Evolutionary conservation across 1,284 basidiomycete species (phyloP), one percentile per base, ranked within the genome.

Genomic region (Tausonia pullulans): DNA sequence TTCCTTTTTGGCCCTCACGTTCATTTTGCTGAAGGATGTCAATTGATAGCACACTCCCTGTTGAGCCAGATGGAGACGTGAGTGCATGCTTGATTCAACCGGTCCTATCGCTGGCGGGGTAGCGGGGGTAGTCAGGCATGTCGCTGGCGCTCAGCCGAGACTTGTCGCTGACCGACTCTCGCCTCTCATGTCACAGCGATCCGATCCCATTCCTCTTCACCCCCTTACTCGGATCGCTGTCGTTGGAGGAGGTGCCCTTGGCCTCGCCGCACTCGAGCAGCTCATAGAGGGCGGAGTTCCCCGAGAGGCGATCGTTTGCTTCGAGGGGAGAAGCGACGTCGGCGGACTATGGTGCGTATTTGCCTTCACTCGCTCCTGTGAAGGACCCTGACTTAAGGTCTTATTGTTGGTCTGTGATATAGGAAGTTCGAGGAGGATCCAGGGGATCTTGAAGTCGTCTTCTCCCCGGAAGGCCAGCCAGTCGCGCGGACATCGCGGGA

Each of bases 151-250:
- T 27, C 27, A 27, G 27, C 27, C 27, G 27, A 27, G 27, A 27
- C 27, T 27, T 27, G 27, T 27, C 27, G 27, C 27, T 60, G 49
- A 10, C 44, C 50, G 50, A 52, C 39, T 44, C 59, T 4, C 40
- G 51, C 53, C 53, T 65, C 13, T 59, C 63, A 16, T 27, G 27
- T 27, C 27, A 27, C 27, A 27, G 27, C 27, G 27, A 27, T 27
- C 27, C 27, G 27, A 27, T 27, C 27, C 27, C 27, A 27, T 27
- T 27, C 27, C 27, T 27, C 27, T 27, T 27, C 27, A 27, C 27
- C 41, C 59, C 56, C 52, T 61, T 4, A 54, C 63, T 11, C 53
- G 60, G 13, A 54, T 65, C 2, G 53, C 59, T 43, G 53, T 65
- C n/a, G 27, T 65, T 16, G 58, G 63, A 13, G 53, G 54, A 4